Evolutionary conservation across 139 green algal genomes (phyloP).

Genomic region (Chara braunii): DNA sequence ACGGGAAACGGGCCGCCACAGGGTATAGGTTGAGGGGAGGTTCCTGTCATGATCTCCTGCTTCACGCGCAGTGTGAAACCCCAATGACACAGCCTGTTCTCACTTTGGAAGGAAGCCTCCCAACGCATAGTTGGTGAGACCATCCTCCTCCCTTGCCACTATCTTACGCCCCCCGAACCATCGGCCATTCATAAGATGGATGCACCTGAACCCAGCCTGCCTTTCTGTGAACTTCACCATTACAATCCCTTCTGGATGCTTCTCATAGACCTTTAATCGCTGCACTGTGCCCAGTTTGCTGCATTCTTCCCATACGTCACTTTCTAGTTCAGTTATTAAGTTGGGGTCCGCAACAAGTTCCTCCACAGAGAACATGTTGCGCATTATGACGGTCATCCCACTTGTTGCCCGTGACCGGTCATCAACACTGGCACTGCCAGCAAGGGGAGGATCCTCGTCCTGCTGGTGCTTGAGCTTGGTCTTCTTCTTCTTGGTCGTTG

Average conservation of each 20-base stretch:
- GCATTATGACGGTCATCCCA: slow-evolving; percentile 81
- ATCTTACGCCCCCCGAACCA: slow-evolving; percentile 76
- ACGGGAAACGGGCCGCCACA: too few species aligned
- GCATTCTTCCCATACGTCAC: slow-evolving; percentile 68
- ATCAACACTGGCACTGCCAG: too few species aligned
- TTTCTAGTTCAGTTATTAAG: slow-evolving; percentile 65
- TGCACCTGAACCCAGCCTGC: slow-evolving; percentile 63
- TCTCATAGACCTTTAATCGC: slow-evolving; percentile 49
- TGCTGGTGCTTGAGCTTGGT: slow-evolving; percentile 2
- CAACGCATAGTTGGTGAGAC: slow-evolving; percentile 61
- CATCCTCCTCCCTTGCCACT: slow-evolving; percentile 72
- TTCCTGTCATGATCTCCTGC: too few species aligned
- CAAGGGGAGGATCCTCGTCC: too few species aligned
- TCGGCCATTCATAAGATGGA: slow-evolving; percentile 73
- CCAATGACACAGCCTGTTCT: too few species aligned
- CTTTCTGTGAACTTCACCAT: slow-evolving; percentile 65
- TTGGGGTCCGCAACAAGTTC: slow-evolving; percentile 50
- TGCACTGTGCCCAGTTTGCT: slow-evolving; percentile 72
- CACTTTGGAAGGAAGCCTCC: too few species aligned
- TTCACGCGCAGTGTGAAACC: too few species aligned
- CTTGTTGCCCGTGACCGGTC: too few species aligned
- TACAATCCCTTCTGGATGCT: slow-evolving; percentile 75
- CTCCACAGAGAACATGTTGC: slow-evolving; percentile 74
- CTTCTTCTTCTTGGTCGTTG: slow-evolving; percentile 34
- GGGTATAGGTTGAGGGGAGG: too few species aligned